These are phyloP conservation scores for Talaromyces albobiverticillius DNA, from an alignment of 2,329 filamentous ascomycete genomes.

Conservation along the genomic window DNA sequence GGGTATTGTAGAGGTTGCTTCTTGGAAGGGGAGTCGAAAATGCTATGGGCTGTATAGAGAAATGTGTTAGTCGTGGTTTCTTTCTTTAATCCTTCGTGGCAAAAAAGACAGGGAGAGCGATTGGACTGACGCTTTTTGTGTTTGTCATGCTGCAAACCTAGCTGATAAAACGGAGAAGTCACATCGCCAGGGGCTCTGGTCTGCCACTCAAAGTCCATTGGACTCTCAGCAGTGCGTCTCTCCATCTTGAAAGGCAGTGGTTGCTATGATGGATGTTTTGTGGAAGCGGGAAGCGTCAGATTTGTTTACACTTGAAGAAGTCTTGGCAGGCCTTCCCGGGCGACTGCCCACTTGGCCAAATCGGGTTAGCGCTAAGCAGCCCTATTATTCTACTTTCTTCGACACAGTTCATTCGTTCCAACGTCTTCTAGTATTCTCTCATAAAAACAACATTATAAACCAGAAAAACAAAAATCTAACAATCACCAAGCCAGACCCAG, in stretches of 20 bases:
- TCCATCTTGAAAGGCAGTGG: conserved; percentile 29
- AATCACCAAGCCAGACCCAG: not conserved
- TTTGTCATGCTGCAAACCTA: conserved; percentile 43
- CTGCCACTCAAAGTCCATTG: conserved; percentile 53
- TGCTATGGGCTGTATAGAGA: conserved; percentile 18
- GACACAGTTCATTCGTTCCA: too few relatives aligned
- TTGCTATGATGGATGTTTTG: conserved; percentile 13
- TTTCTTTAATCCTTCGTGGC: not conserved
- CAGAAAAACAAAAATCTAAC: not conserved
- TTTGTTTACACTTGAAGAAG: conserved; percentile 16
- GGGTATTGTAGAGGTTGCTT: conserved; percentile 47
- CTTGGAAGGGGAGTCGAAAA: conserved; percentile 50
- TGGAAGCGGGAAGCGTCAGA: conserved; percentile 7
- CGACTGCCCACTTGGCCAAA: not conserved
- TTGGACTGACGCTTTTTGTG: conserved; percentile 42
- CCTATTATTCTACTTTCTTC: too few relatives aligned
- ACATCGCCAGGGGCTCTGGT: conserved; percentile 42
- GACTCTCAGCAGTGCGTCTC: conserved; percentile 42
- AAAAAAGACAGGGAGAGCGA: conserved; percentile 11
- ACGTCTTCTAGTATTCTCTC: too few relatives aligned
- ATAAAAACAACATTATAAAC: too few relatives aligned
- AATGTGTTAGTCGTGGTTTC: conserved; percentile 32
- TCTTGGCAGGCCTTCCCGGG: conserved; percentile 5
- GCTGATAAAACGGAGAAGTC: conserved; percentile 47
- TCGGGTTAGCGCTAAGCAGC: not conserved